Conservation (phyloP, 2,329 filamentous ascomycete genomes). For the Cladosporium sp. region DNA sequence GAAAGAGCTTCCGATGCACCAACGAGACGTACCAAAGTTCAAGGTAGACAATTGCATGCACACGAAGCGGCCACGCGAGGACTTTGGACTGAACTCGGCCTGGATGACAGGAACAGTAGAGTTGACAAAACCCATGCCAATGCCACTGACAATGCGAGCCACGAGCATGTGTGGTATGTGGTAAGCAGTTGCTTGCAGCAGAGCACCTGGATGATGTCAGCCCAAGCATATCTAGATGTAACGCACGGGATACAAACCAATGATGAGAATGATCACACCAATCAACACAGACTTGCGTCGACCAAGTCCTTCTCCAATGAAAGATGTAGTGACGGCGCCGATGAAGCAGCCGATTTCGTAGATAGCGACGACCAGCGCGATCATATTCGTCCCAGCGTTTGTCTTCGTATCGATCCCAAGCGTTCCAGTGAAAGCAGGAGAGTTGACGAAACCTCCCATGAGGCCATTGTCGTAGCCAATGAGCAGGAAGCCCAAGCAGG, state of each 20-base stretch:
- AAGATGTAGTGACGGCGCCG: constrained; percentile 29
- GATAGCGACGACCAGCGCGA: constrained; percentile 51
- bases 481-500: constrained; percentile 52
- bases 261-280: constrained; percentile 48
- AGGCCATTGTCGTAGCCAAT: constrained; percentile 54
- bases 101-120: constrained; percentile 50
- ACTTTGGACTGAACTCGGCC: constrained; percentile 43
- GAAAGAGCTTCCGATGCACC: not conserved
- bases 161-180: constrained; percentile 46
- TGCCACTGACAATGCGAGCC: constrained; percentile 48
- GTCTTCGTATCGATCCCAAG: constrained; percentile 45
- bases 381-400: constrained; percentile 28
- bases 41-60: constrained; percentile 53
- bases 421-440: constrained; percentile 44
- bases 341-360: constrained; percentile 50
- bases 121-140: constrained; percentile 50
- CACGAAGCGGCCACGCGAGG: constrained; percentile 42
- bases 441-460: constrained; percentile 46
- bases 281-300: constrained; percentile 37
- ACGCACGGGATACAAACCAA: constrained; percentile 15
- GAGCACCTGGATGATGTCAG: constrained; percentile 36
- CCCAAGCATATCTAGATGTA: too few relatives aligned
- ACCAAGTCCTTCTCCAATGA: not conserved
- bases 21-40: constrained; percentile 42
- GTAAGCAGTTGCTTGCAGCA: constrained; percentile 47